Conservation (phyloP, 164 flowering plant species). For the Vitis cinerea region DNA sequence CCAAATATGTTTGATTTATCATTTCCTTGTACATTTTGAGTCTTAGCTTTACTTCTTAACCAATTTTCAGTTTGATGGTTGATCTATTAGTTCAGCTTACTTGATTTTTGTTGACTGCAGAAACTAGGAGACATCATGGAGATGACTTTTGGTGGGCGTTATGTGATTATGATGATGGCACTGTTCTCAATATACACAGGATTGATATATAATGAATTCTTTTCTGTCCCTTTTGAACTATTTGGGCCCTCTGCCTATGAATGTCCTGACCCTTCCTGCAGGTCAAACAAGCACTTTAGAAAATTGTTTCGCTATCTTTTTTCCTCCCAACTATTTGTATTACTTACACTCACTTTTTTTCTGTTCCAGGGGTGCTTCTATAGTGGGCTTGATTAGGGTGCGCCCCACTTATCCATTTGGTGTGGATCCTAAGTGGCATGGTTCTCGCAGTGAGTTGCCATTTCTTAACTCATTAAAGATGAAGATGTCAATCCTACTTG, state of each 20-base stretch:
- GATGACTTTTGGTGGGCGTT: conserved; percentile 92
- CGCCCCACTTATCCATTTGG: conserved; percentile 84
- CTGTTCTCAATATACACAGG: conserved; percentile 94
- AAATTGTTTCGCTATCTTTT: background rate
- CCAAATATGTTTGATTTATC: too few relatives aligned
- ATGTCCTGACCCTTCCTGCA: conserved; percentile 78
- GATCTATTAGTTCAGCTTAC: background rate
- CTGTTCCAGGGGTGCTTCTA: conserved; percentile 64
- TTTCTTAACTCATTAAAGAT: conserved; percentile 92
- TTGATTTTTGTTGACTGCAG: conserved; percentile 31
- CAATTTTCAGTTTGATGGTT: background rate
- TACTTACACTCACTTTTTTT: conserved; percentile 6
- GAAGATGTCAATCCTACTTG: conserved; percentile 94
- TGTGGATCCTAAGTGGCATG: conserved; percentile 86
- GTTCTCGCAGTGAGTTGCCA: conserved; percentile 81
- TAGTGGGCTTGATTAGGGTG: conserved; percentile 68
- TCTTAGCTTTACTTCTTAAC: too few relatives aligned
- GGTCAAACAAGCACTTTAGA: conserved; percentile 25
- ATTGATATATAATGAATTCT: conserved; percentile 85
- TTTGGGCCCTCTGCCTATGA: conserved; percentile 85
- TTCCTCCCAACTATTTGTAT: background rate
- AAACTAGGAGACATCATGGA: conserved; percentile 88
- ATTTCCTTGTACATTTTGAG: too few relatives aligned
- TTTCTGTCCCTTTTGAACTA: conserved; percentile 79
- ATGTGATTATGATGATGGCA: conserved; percentile 82